These are phyloP conservation scores for Starmerella potacharoeniae DNA, from an alignment of 805 yeast genomes.

Conservation along the genomic window DNA sequence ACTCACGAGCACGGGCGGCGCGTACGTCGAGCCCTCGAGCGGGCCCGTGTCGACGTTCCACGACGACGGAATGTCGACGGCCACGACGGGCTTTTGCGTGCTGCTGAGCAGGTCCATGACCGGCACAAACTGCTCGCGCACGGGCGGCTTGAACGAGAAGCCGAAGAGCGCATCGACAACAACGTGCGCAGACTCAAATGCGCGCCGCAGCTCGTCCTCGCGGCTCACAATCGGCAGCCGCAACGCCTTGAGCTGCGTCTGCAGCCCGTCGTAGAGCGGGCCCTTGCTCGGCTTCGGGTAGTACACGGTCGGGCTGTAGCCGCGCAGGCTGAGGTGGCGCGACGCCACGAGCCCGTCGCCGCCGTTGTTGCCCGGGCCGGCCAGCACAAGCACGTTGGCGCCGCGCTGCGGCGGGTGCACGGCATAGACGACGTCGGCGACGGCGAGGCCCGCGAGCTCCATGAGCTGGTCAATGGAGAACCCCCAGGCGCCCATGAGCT, in stretches of 20 bases:
- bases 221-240: slow-evolving; percentile 41
- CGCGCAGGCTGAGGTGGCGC: slow-evolving; percentile 72
- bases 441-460: slow-evolving; percentile 94
- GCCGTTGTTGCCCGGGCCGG: slow-evolving; percentile 92
- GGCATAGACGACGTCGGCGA: slow-evolving; percentile 71
- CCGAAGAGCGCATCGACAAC: slow-evolving; percentile 84
- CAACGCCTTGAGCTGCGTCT: slow-evolving; percentile 55
- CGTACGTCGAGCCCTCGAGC: slow-evolving; percentile 32
- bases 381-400: slow-evolving; percentile 51
- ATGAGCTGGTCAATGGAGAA: slow-evolving; percentile 78
- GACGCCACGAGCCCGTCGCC: slow-evolving; percentile 97
- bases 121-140: slow-evolving; percentile 61
- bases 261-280: slow-evolving; percentile 48
- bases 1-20: slow-evolving; percentile 62
- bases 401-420: slow-evolving; percentile 47
- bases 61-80: slow-evolving; percentile 90
- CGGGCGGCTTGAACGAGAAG: slow-evolving; percentile 82
- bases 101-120: slow-evolving; percentile 36
- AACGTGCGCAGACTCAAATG: slow-evolving; percentile 33
- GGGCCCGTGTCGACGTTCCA: slow-evolving; percentile 96
- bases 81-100: slow-evolving; percentile 45
- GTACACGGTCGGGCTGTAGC: slow-evolving; percentile 61
- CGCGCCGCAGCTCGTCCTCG: slow-evolving; percentile 30
- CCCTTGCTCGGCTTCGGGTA: slow-evolving; percentile 62
- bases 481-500: slow-evolving; percentile 75